Conservation (phyloP, 2,329 filamentous ascomycete species). For the Phialemoniopsis sp. region DNA sequence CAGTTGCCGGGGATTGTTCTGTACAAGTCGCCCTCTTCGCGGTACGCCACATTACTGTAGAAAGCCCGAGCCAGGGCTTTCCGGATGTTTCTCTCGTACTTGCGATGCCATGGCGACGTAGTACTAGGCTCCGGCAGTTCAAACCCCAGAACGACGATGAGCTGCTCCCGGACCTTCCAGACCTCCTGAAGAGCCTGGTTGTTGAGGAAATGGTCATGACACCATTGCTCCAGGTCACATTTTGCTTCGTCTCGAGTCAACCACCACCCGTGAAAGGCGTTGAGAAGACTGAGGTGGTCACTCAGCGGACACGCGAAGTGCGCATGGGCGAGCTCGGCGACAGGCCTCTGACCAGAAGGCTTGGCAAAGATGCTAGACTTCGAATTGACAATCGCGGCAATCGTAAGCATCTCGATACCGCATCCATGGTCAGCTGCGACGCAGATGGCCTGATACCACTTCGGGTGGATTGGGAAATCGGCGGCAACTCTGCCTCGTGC, state of each 20-base stretch:
- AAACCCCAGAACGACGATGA: slow-evolving; percentile 97
- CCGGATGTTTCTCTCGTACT: too few relatives aligned
- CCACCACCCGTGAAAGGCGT: slow-evolving; percentile 98
- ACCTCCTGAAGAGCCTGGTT: slow-evolving; percentile 85
- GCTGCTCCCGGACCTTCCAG: slow-evolving; percentile 93
- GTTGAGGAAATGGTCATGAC: slow-evolving; percentile 93
- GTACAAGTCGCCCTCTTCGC: slow-evolving; percentile 81
- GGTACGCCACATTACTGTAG: slow-evolving; percentile 98
- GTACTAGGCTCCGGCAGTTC: slow-evolving; percentile 97
- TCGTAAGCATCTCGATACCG: slow-evolving; percentile 95
- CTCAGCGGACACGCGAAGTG: slow-evolving; percentile 90
- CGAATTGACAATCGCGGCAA: slow-evolving; percentile 88
- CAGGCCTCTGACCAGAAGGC: slow-evolving; percentile 78
- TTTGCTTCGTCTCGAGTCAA: too few relatives aligned
- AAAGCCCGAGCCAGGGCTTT: slow-evolving; percentile 95
- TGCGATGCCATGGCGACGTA: too few relatives aligned
- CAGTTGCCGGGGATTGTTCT: slow-evolving; percentile 96
- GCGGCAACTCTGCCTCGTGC: slow-evolving; percentile 81
- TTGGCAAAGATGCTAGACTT: slow-evolving; percentile 93
- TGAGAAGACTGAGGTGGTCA: slow-evolving; percentile 92
- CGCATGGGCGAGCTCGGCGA: slow-evolving; percentile 95
- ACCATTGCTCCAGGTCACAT: slow-evolving; percentile 82
- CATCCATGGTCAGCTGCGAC: slow-evolving; percentile 97
- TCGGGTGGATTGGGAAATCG: slow-evolving; percentile 91
- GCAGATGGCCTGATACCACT: slow-evolving; percentile 95